Conservation (phyloP, 257 asterid genomes). For the Paulownia fortunei region DNA sequence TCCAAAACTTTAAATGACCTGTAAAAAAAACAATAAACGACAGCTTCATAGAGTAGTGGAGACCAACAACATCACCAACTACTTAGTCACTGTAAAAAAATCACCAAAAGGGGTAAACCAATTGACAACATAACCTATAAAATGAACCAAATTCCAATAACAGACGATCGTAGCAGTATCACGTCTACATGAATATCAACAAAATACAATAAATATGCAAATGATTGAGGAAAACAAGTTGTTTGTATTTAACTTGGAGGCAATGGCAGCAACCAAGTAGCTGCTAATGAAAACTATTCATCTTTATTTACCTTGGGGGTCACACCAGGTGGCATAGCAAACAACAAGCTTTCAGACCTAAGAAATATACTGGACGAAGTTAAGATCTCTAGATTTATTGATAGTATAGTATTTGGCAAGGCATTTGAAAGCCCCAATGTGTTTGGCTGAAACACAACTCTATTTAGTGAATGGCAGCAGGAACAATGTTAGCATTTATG, state of each 20-base stretch:
- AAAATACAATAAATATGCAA: not conserved
- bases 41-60: constrained; percentile 15
- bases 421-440: not conserved
- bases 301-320: not conserved
- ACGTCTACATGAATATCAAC: not conserved
- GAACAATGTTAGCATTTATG: not conserved
- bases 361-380: not conserved
- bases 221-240: not conserved
- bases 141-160: not conserved
- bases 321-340: not conserved
- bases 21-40: constrained; percentile 29
- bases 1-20: constrained; percentile 99
- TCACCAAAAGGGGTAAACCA: constrained; percentile 22
- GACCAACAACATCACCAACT: constrained; percentile 1
- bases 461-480: not conserved
- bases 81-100: not conserved
- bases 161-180: not conserved
- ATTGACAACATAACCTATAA: not conserved
- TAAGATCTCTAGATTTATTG: too few species aligned
- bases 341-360: not conserved
- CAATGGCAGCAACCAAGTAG: constrained; percentile 10
- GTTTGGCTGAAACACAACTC: not conserved
- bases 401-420: not conserved
- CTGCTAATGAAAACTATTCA: not conserved
- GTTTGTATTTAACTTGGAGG: not conserved